Conservation (phyloP, 2,329 filamentous ascomycete genomes). For the Claviceps capensis region DNA sequence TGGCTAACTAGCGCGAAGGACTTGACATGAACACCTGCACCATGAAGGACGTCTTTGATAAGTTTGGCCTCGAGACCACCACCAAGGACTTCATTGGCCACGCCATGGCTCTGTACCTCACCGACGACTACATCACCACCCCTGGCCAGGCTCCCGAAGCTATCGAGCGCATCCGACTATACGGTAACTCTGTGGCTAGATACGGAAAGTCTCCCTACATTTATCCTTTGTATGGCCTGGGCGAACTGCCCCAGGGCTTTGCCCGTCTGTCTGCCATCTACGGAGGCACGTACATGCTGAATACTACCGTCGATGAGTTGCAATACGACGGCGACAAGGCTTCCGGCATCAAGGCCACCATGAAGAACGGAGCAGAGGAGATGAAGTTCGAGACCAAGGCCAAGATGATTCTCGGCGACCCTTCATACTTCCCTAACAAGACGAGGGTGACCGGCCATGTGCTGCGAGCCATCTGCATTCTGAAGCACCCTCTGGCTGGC, state of each 20-base stretch:
- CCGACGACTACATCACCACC: constrained; percentile 71
- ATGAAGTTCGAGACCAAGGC: constrained; percentile 96
- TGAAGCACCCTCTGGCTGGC: constrained; percentile 86
- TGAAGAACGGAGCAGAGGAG: constrained; percentile 67
- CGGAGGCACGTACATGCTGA: constrained; percentile 98
- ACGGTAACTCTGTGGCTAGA: constrained; percentile 92
- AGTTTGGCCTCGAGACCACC: constrained; percentile 78
- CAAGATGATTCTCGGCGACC: constrained; percentile 90
- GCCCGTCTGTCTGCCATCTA: constrained; percentile 96
- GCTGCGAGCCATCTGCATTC: constrained; percentile 90
- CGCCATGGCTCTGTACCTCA: constrained; percentile 91
- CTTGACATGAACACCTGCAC: constrained; percentile 66
- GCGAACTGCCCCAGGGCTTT: constrained; percentile 94
- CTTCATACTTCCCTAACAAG: constrained; percentile 90
- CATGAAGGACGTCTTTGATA: constrained; percentile 99
- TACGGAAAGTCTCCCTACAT: constrained; percentile 99
- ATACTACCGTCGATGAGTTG: constrained; percentile 85
- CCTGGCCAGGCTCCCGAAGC: constrained; percentile 67
- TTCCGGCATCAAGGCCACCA: constrained; percentile 93
- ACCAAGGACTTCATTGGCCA: constrained; percentile 96
- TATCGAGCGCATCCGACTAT: constrained; percentile 84
- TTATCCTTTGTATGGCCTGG: constrained; percentile 94
- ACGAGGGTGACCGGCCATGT: constrained; percentile 78
- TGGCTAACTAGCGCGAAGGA: constrained; percentile 34
- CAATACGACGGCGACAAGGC: constrained; percentile 74